Evolutionary conservation across 2,329 filamentous ascomycete genomes (phyloP), one percentile per base, ranked within the genome.

Genomic region (Aspergillus sp.): DNA sequence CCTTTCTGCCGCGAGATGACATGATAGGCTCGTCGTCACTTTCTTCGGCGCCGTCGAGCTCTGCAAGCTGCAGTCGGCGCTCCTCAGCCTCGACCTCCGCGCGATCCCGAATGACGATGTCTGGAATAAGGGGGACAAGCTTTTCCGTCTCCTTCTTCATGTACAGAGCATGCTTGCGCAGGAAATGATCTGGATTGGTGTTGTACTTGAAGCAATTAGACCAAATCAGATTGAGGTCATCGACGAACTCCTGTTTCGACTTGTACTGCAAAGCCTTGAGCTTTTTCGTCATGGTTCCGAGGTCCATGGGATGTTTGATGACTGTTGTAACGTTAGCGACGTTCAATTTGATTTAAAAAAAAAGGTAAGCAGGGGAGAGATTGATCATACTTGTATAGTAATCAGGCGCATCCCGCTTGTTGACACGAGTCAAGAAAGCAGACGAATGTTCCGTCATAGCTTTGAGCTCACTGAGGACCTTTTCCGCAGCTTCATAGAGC

Each of bases 111-210:
- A 99, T 91, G 20, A 87, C 82, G 59, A 99, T 88, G 60, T 99
- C 94, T 0, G 94, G 94, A 56, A 99, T 99, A 38, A 97, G 77
- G 5, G 92, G 92, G 13, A 96, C 92, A 40, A 99, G 83, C 72
- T 97, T 97, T 74, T 97, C 93, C 1, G 94, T 96, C 74, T 97
- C 92, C 69, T 94, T 97, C 61, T 91, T 86, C 94, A 99, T 97
- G 59, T 91, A 89, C 54, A 96, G 86, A 11, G 94, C 94, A 80
- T 97, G 95, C 67, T 94, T 91, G 41, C 94, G 85, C 46, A 97
- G 78, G 21, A 89, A 90, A 66, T 97, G 91, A 55, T 86, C 86
- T 62, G 91, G 87, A 58, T 95, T 91, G 59, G 90, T 88, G 70
- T 99, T 99, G 73, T 97, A 99, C 64, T 88, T 91, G 51, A 99